These are phyloP conservation scores for Ogataea zsoltii DNA, from an alignment of 805 yeast genomes.

Conservation along the genomic window DNA sequence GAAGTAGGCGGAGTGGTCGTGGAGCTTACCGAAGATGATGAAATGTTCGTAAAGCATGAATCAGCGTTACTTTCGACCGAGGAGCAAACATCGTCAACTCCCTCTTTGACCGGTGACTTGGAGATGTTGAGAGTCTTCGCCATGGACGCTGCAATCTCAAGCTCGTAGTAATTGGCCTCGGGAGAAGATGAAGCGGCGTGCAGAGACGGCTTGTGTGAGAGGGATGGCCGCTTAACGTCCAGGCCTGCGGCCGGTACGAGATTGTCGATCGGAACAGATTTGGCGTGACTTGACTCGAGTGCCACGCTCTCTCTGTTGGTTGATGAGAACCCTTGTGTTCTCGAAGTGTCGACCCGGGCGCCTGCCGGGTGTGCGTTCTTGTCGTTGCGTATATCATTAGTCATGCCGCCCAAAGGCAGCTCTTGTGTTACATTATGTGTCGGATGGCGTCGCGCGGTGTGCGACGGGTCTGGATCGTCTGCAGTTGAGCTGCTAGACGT, in stretches of 20 bases:
- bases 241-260: background rate
- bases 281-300: background rate
- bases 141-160: conserved; percentile 49
- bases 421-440: conserved; percentile 12
- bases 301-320: background rate
- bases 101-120: conserved; percentile 14
- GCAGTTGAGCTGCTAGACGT: conserved; percentile 25
- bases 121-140: conserved; percentile 38
- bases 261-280: background rate
- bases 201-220: background rate
- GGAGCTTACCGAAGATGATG: conserved; percentile 32
- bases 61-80: conserved; percentile 45
- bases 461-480: conserved; percentile 39
- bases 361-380: conserved; percentile 11
- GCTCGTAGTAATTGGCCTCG: conserved; percentile 29
- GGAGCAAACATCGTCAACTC: conserved; percentile 31
- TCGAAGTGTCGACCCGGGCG: conserved; percentile 3
- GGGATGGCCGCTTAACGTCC: background rate
- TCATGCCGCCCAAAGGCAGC: conserved; percentile 17
- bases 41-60: conserved; percentile 34
- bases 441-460: conserved; percentile 26
- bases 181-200: conserved; percentile 13
- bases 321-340: background rate
- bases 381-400: conserved; percentile 10
- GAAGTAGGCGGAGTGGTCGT: conserved; percentile 28